Evolutionary conservation across 441 rosid genomes (phyloP).

Genomic region (Pelargonium fulgidum): DNA sequence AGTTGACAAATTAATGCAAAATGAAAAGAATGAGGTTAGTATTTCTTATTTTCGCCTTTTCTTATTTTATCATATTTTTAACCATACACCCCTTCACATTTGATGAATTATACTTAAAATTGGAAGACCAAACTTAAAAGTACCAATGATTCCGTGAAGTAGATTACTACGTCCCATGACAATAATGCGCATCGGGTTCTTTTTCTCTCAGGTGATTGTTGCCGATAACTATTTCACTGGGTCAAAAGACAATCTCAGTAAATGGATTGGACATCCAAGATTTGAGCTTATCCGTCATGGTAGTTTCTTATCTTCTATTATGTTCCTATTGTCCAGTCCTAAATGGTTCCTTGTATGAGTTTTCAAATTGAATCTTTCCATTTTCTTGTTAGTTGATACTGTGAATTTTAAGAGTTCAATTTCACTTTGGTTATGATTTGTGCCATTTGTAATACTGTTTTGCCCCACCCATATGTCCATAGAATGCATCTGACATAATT

Average conservation of each 20-base stretch:
- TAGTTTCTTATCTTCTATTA: constrained; percentile 21
- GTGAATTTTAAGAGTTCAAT: background rate
- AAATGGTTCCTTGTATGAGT: background rate
- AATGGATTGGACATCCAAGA: constrained; percentile 97
- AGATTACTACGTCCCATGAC: background rate
- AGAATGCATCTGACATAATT: background rate
- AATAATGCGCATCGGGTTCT: background rate
- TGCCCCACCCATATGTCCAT: background rate
- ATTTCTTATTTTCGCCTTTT: background rate
- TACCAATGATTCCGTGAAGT: background rate
- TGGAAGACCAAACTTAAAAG: background rate
- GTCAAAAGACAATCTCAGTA: constrained; percentile 85
- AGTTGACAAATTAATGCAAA: constrained; percentile 91
- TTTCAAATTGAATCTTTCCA: background rate
- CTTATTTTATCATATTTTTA: background rate
- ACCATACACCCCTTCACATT: background rate
- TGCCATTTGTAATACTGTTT: too few relatives aligned
- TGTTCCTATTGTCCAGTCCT: background rate
- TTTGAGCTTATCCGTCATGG: constrained; percentile 98
- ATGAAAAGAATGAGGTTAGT: constrained; percentile 84
- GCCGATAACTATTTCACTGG: constrained; percentile 91
- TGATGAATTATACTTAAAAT: background rate
- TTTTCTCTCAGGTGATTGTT: constrained; percentile 58
- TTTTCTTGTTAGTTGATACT: background rate
- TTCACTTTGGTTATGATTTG: background rate